Evolutionary conservation across 2,329 filamentous ascomycete species (phyloP).

Genomic region (Amylocarpus encephaloides): DNA sequence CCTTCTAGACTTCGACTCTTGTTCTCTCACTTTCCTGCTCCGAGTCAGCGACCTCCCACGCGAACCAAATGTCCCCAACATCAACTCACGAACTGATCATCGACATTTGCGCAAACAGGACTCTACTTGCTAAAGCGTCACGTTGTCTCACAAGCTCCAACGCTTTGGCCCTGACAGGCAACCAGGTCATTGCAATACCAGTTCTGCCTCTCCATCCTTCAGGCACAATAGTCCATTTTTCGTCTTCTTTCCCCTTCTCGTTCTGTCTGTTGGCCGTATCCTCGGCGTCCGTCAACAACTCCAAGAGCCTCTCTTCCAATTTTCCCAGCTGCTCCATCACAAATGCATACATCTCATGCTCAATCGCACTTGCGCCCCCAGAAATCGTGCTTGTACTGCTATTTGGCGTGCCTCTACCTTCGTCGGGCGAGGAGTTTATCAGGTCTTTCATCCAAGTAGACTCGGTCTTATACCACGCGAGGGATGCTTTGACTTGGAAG

Average conservation of each 20-base stretch:
- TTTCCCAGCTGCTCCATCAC: conserved; percentile 42
- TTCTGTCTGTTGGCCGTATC: conserved; percentile 11
- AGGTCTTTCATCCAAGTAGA: conserved; percentile 41
- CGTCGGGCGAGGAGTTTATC: conserved; percentile 24
- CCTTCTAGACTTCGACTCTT: conserved; percentile 18
- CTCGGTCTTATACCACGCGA: conserved; percentile 46
- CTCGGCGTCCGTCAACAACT: conserved; percentile 39
- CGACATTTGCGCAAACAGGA: conserved; percentile 44
- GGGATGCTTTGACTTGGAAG: conserved; percentile 40
- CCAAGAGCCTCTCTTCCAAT: conserved; percentile 39
- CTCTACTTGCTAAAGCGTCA: conserved; percentile 39
- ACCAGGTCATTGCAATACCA: conserved; percentile 41
- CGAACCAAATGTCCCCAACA: background rate
- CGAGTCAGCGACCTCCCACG: conserved; percentile 4
- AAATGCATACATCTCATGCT: conserved; percentile 42
- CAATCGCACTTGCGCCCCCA: conserved; percentile 25
- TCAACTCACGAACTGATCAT: conserved; percentile 39
- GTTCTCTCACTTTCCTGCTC: conserved; percentile 22
- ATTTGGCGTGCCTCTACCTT: conserved; percentile 16
- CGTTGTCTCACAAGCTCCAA: conserved; percentile 41
- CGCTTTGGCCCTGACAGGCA: conserved; percentile 39
- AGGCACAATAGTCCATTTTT: conserved; percentile 35
- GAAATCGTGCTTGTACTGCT: background rate
- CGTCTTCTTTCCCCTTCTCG: conserved; percentile 17
- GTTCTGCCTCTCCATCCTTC: conserved; percentile 34